Base-by-base conservation (phyloP, 495 filamentous ascomycete genomes). In the Friedmanniomyces endolithicus region DNA sequence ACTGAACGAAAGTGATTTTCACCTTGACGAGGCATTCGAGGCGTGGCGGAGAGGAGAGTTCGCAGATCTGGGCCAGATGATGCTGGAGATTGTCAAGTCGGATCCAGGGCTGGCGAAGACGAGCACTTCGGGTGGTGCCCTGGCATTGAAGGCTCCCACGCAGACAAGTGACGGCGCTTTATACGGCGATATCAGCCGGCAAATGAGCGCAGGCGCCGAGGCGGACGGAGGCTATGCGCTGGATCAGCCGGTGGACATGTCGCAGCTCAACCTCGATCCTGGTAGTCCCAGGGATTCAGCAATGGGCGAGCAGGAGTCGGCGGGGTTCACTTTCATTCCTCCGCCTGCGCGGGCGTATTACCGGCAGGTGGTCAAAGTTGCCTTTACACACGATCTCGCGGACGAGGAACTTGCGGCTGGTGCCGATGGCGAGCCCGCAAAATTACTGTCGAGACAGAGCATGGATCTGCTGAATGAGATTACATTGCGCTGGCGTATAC, bases 401-500 rank as follows among this genome's bases (percentile, higher is more conserved):
- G 78, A 85, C 58, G 70, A 72, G 7, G 74, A 75, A 24, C 61
- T 77, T 20, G 72, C 81, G 61, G 71, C 77, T 7, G 77, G 70
- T 29, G 72, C 70, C 22, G 81, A 76, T 17, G 74, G 62, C 48
- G 75, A 68, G 47, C 72, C 82, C 11, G 72, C 80, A 59, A 80
- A 77, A 41, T 70, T 90, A 20, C 72, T 99, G 12, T 92, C 89
- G 0, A 87, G 87, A 57, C 78, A 86, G 45, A 92, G 88, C 1
- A 75, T 77, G 11, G 88, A 95, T 50, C 72, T 99, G 54, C 70
- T 97, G 52, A 84, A 84, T 62, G 90, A 97, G 63, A 75, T 95
- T 40, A 85, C 81, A 62, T 69, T 87, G 59, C 82, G 90, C 56
- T 99, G 94, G 94, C 83, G 94, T 23, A 79, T 99, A 56, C 90